Base-by-base conservation (phyloP, 2,329 filamentous ascomycete genomes). In the Beauveria scarabaeidicola region DNA sequence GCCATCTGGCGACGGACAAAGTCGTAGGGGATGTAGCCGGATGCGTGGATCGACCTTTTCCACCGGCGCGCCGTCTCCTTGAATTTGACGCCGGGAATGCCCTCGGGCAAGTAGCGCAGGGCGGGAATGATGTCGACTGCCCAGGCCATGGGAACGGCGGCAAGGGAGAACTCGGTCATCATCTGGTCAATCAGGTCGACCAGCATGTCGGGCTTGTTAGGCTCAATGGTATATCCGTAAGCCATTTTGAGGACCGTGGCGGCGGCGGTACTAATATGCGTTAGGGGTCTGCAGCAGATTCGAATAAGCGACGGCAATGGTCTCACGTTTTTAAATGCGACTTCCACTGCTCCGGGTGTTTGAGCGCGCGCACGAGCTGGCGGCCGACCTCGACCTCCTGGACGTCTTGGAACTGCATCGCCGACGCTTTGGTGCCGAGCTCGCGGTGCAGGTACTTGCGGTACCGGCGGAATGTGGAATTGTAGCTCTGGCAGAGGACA, bases 171-270 rank as follows among this genome's bases (percentile, higher is more conserved):
- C 15, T 70, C 63, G 8, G 50, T 50, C 65, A 72, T 67, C 61
- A 69, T 68, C 3, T 56, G 54, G 5, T 72, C 69, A 5, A 70
- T 65, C 11, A 73, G 51, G 0, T 53, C 43, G 3, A 74, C 67
- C 5, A 74, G 61, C 1, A 66, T 65, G 36, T 74, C 72, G 1
- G 53, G 15, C 17, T 65, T 63, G n/a, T 66, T 53, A 1, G 67
- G 66, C n/a, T 71, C 67, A 17, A 69, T 67, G 7, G 64, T 64
- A 51, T 74, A 74, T 38, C 70, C 70, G 27, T 73, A 73, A 0
- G 67, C 62, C 5, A 70, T 67, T 46, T 66, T 65, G 4, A 70
- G 59, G 15, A 69, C 64, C 10, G 64, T 69, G 1, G 68, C 66
- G 9, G 63, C 63, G 0, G 68, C 69, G 63, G 68, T 62, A 11